These are phyloP conservation scores for Brassica juncea DNA, from an alignment of 345 rosid genomes.

Conservation along the genomic window DNA sequence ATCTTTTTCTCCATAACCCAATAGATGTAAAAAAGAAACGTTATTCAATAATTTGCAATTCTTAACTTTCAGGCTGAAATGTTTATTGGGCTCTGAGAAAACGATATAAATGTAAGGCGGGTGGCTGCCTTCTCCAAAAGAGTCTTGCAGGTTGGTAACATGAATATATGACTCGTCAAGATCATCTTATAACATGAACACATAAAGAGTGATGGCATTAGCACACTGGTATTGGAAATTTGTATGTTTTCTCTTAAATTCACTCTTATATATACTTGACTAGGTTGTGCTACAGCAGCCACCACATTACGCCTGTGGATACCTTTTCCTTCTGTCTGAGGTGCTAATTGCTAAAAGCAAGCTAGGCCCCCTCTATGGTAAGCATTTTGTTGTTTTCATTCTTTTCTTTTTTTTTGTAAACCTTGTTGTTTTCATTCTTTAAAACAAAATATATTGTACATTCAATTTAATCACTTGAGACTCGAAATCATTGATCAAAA, in stretches of 20 bases:
- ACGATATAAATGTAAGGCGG: constrained; percentile 79
- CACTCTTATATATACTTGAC: constrained; percentile 30
- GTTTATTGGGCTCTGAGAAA: constrained; percentile 93
- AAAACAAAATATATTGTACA: background rate
- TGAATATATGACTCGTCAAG: background rate
- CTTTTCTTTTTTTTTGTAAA: no score
- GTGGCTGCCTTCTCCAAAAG: constrained; percentile 82
- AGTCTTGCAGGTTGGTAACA: constrained; percentile 75
- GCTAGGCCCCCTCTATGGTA: constrained; percentile 86
- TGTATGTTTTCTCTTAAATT: constrained; percentile 14
- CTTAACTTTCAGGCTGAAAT: constrained; percentile 64
- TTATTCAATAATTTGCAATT: constrained; percentile 7
- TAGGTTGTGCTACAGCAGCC: constrained; percentile 97
- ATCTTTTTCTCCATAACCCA: constrained; percentile 15
- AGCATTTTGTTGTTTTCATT: background rate
- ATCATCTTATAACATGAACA: background rate
- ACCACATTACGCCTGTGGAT: constrained; percentile 89
- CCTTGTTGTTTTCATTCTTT: background rate
- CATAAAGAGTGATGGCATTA: background rate
- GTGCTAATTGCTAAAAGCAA: constrained; percentile 67
- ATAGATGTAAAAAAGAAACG: background rate
- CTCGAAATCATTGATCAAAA: background rate
- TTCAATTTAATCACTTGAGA: background rate
- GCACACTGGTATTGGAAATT: background rate
- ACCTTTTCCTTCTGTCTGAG: constrained; percentile 92